Evolutionary conservation across 108 stramenopile genomes (phyloP).

Genomic region (Pseudonitzschia pungens): DNA sequence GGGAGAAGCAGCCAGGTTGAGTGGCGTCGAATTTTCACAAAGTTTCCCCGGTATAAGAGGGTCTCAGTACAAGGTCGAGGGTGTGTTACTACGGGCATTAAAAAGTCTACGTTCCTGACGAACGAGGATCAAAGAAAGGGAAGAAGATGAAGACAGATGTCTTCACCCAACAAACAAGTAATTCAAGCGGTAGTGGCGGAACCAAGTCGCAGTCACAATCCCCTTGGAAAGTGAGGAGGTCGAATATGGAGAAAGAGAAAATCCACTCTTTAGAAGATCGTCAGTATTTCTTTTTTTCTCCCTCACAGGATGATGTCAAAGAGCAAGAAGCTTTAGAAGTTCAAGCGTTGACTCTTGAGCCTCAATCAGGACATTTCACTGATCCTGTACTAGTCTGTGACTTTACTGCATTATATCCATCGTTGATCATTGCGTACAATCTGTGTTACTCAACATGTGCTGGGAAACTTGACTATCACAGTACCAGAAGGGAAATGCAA

Average conservation of each 20-base stretch:
- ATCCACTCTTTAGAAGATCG: conserved; percentile 17
- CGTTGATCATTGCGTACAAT: conserved; percentile 97
- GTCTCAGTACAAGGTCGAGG: conserved; percentile 85
- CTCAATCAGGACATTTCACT: conserved; percentile 82
- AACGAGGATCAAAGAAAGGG: conserved; percentile 77
- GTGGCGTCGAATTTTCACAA: conserved; percentile 88
- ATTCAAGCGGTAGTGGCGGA: conserved; percentile 34
- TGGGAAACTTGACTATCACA: conserved; percentile 86
- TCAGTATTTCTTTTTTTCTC: conserved; percentile 84
- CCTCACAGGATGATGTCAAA: conserved; percentile 75
- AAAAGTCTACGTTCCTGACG: conserved; percentile 80
- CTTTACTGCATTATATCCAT: conserved; percentile 96
- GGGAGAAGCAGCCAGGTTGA: conserved; percentile 89
- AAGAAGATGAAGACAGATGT: conserved; percentile 6
- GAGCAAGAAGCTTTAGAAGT: conserved; percentile 87
- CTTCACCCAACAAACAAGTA: conserved; percentile 25
- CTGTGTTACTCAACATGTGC: conserved; percentile 93
- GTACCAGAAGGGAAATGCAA: conserved; percentile 76
- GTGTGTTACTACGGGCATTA: conserved; percentile 77
- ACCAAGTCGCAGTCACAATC: conserved; percentile 75
- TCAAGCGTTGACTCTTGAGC: conserved; percentile 90
- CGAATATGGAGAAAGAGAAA: conserved; percentile 16
- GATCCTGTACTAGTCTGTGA: conserved; percentile 97
- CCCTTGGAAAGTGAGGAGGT: conserved; percentile 74
- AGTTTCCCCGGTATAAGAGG: conserved; percentile 85